phyloP scores from a whole-genome alignment of 768 basidiomycete genomes.

The Sarcodon aspratus region DNA sequence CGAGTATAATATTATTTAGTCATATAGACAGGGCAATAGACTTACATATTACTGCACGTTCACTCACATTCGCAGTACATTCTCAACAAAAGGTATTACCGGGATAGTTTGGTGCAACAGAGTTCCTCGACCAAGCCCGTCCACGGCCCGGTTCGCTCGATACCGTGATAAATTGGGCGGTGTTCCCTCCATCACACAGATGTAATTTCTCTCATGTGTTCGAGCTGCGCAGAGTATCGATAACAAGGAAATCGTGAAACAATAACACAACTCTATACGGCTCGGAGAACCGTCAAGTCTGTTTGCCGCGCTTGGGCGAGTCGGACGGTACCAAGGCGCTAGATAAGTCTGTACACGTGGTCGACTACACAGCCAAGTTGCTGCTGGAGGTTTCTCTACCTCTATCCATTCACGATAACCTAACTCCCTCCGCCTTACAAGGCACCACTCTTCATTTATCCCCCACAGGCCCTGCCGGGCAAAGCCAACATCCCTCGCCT shows the following conservation, averaged over 20 bases:
- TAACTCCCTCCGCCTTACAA: conserved; percentile 38
- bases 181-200: too few species aligned
- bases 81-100: not conserved
- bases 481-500: conserved; percentile 45
- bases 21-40: not conserved
- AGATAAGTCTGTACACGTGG: not conserved
- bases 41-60: not conserved
- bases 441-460: conserved; percentile 42
- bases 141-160: too few species aligned
- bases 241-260: too few species aligned
- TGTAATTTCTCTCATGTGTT: too few species aligned
- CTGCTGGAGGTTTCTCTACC: not conserved
- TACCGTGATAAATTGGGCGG: too few species aligned
- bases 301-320: too few species aligned
- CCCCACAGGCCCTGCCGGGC: conserved; percentile 88
- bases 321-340: not conserved
- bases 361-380: not conserved
- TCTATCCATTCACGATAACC: conserved; percentile 22
- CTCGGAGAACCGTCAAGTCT: too few species aligned
- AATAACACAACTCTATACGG: too few species aligned
- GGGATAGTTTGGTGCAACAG: too few species aligned
- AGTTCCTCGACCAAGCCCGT: too few species aligned
- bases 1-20: conserved; percentile 10
- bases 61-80: not conserved
- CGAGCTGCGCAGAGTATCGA: too few species aligned